Conservation (phyloP, 2,329 filamentous ascomycete species). For the Didymosphaeria variabile region DNA sequence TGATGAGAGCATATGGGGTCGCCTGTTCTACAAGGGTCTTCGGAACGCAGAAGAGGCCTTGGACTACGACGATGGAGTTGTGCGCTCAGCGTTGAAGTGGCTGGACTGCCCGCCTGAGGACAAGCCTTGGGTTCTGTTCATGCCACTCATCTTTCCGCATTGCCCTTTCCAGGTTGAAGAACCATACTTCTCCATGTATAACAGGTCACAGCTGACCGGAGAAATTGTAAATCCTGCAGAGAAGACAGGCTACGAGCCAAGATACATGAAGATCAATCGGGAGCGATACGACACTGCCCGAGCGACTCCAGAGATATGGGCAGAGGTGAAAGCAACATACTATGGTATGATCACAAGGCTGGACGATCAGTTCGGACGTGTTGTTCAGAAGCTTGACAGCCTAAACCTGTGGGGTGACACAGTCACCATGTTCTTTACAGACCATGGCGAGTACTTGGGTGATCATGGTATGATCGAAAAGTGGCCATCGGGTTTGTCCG, state of each 20-base stretch:
- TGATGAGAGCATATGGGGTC: conserved; percentile 48
- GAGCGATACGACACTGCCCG: conserved; percentile 51
- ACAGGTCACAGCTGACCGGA: conserved; percentile 40
- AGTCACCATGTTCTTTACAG: conserved; percentile 57
- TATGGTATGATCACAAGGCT: conserved; percentile 59
- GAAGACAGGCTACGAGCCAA: conserved; percentile 55
- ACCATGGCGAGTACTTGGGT: conserved; percentile 59
- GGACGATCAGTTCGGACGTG: conserved; percentile 57
- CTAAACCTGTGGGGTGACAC: conserved; percentile 51
- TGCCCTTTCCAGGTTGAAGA: conserved; percentile 60
- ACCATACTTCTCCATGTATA: conserved; percentile 60
- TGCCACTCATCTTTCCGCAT: conserved; percentile 57
- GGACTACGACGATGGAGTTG: conserved; percentile 58
- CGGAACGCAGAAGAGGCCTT: conserved; percentile 49
- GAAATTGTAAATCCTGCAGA: neutral
- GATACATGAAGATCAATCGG: conserved; percentile 54
- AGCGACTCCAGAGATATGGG: conserved; percentile 55
- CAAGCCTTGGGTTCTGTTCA: conserved; percentile 55
- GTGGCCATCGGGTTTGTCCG: conserved; percentile 57
- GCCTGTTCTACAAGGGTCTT: conserved; percentile 55
- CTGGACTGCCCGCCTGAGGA: conserved; percentile 54
- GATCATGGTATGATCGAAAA: conserved; percentile 61
- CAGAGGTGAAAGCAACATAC: conserved; percentile 57
- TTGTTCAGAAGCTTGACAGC: conserved; percentile 49
- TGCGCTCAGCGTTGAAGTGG: conserved; percentile 56